phyloP scores from a whole-genome alignment of 495 filamentous ascomycete species.

The Aspergillus nidulans region DNA sequence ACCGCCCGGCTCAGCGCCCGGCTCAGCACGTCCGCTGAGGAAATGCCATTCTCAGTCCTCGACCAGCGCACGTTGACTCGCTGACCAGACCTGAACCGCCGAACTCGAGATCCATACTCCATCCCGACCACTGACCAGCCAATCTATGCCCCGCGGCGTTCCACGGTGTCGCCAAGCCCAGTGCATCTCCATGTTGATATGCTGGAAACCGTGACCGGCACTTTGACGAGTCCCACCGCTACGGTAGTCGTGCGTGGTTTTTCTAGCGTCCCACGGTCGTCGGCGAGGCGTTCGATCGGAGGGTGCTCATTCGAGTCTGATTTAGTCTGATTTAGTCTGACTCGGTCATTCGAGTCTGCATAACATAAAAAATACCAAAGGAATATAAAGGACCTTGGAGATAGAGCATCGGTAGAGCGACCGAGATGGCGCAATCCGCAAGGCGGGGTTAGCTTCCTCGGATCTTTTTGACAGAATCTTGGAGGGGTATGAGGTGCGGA shows the following conservation, averaged over 20 bases:
- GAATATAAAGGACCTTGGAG: neutral
- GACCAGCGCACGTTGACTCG: no score
- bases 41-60: neutral
- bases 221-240: neutral
- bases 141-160: constrained; percentile 9
- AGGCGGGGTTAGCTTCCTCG: constrained; percentile 9
- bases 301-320: no score
- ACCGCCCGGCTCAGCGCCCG: neutral
- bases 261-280: neutral
- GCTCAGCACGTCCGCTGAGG: neutral
- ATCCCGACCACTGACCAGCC: neutral
- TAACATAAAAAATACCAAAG: neutral
- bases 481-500: constrained; percentile 2
- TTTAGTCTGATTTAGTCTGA: no score
- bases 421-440: constrained; percentile 3
- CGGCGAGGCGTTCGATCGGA: no score
- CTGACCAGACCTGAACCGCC: no score
- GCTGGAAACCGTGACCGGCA: neutral
- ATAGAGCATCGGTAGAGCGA: neutral
- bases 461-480: neutral
- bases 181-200: neutral
- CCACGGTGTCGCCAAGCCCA: constrained; percentile 9
- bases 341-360: no score
- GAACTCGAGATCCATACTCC: constrained; percentile 1
- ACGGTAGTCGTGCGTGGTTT: neutral